Evolutionary conservation across 2,329 filamentous ascomycete species (phyloP), one percentile per base, ranked within the genome.

Genomic region (Orbilia blumenaviensis): DNA sequence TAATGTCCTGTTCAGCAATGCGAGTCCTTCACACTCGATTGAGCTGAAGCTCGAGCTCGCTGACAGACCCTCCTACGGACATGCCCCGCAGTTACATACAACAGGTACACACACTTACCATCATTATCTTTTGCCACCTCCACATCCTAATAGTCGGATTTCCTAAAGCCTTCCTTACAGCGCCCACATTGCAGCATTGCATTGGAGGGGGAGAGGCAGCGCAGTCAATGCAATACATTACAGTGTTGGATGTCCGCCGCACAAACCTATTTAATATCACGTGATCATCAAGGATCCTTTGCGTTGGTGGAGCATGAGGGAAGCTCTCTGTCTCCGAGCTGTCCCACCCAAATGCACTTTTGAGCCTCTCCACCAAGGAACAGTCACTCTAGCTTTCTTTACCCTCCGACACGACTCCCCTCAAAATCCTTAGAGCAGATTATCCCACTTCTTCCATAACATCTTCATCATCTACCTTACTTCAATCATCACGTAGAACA

Each of bases 311-410:
- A 46, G 48, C 12, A 52, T 29, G 44, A 36, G 50, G 48, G 67
- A 36, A 75, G 60, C 68, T 73, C 16, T 56, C 52, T 56, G 50
- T 56, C 34, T 41, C 23, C 16, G 16, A 44, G 46, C 44, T 58
- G 23, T 29, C 36, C 34, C 32, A 58, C 27, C 50, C 56, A 56
- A 66, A 48, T 74, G 69, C 69, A 68, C 71, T 64, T 75, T 68
- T 54, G 71, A 75, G 71, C 69, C 62, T 67, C 69, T 54, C 46
- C 42, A 63, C 58, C 54, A 44, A 44, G 38, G 42, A 38, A 60
- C 52, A 74, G 62, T 74, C 69, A 64, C 52, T 42, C 60, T 38
- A 36, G 38, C 62, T 21, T 36, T 34, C 52, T 54, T 74, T 42
- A 66, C 27, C 69, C 34, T 56, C 48, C 25, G 23, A 44, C 52